Evolutionary conservation across 768 basidiomycete species (phyloP).

Genomic region (Pholiota conissans): DNA sequence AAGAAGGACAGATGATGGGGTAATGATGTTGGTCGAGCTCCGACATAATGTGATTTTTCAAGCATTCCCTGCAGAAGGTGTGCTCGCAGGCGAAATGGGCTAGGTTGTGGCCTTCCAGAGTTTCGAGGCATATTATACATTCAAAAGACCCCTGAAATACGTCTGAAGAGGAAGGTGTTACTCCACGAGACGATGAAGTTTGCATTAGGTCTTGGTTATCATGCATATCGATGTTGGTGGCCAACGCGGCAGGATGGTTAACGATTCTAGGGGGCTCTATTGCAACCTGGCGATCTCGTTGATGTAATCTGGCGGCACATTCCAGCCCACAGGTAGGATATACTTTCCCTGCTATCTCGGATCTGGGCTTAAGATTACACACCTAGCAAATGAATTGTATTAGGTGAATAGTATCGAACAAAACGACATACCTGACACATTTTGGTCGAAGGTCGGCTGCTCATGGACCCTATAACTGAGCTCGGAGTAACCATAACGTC

Average conservation of each 20-base stretch:
- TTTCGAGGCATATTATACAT: constrained; percentile 60
- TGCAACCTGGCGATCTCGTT: not conserved
- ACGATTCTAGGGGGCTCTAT: not conserved
- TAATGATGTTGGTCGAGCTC: constrained; percentile 50
- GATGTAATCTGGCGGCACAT: constrained; percentile 16
- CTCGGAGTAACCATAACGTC: not conserved
- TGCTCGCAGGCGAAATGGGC: constrained; percentile 45
- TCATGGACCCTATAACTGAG: not conserved
- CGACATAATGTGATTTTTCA: constrained; percentile 38
- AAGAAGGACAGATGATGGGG: constrained; percentile 62
- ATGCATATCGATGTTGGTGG: no score
- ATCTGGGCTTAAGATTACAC: constrained; percentile 12
- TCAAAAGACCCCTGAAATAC: constrained; percentile 31
- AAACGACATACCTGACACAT: constrained; percentile 1
- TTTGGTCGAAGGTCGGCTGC: constrained; percentile 1
- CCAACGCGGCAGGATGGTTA: no score
- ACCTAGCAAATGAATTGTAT: constrained; percentile 8
- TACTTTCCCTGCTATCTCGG: constrained; percentile 9
- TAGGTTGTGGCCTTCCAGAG: constrained; percentile 18
- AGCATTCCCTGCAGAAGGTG: constrained; percentile 52
- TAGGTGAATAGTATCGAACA: no score
- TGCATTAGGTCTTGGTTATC: no score
- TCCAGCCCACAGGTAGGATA: constrained; percentile 23
- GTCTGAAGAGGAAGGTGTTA: no score
- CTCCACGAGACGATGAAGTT: no score